These are phyloP conservation scores for Penicillium ucsense DNA, from an alignment of 495 filamentous ascomycete genomes.

Conservation along the genomic window DNA sequence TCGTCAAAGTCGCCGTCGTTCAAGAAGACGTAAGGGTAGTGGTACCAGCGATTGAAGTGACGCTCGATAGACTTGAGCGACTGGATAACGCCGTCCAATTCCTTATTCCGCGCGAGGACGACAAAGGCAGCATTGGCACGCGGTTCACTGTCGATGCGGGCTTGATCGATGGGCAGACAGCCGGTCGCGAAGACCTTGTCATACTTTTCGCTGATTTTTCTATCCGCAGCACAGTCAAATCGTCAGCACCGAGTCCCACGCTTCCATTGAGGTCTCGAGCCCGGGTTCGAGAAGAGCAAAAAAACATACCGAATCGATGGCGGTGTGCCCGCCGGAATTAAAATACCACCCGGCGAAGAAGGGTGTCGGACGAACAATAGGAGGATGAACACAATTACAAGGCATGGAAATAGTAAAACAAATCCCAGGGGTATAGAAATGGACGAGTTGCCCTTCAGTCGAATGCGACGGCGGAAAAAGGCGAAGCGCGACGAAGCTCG, in stretches of 20 bases:
- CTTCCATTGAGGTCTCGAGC: not conserved
- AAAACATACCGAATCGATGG: constrained; percentile 75
- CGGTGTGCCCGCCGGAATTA: constrained; percentile 84
- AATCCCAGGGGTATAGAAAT: constrained; percentile 91
- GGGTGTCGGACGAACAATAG: constrained; percentile 87
- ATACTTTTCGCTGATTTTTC: constrained; percentile 93
- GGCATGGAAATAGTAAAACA: constrained; percentile 84
- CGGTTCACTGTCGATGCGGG: constrained; percentile 49
- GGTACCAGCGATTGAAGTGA: constrained; percentile 98
- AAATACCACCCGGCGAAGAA: constrained; percentile 65
- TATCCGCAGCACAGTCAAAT: constrained; percentile 23
- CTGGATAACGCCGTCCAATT: constrained; percentile 89
- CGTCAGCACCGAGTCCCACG: constrained; percentile 3
- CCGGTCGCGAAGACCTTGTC: constrained; percentile 94
- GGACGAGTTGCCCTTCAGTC: constrained; percentile 86
- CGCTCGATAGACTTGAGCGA: constrained; percentile 96
- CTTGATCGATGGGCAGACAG: constrained; percentile 51
- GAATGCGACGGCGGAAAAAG: constrained; percentile 80
- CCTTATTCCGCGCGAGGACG: constrained; percentile 92
- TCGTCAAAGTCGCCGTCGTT: constrained; percentile 96
- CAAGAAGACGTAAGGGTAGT: constrained; percentile 98
- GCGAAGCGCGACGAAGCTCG: constrained; percentile 52
- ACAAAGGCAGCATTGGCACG: constrained; percentile 93
- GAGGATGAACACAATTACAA: constrained; percentile 85
- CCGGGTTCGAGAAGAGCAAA: not conserved